Evolutionary conservation across 306 rosid genomes (phyloP).

Genomic region (Boehmeria nivea): DNA sequence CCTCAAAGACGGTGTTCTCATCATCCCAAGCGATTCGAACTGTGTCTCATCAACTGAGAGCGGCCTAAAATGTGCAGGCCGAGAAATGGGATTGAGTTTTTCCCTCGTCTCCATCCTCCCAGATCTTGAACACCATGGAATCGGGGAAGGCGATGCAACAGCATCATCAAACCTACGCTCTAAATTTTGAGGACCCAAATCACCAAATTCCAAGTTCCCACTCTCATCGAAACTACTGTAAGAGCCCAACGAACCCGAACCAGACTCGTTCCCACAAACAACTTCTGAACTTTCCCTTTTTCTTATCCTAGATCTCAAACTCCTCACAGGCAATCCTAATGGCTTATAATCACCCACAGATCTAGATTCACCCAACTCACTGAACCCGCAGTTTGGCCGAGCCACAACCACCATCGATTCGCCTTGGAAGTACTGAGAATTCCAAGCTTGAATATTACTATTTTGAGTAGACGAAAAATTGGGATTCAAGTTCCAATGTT

Average conservation of each 20-base stretch:
- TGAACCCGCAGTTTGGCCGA: constrained; percentile 41
- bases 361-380: constrained; percentile 32
- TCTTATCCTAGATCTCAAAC: constrained; percentile 44
- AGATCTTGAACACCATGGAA: constrained; percentile 47
- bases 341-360: constrained; percentile 43
- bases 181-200: constrained; percentile 40
- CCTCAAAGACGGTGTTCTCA: constrained; percentile 31
- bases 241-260: constrained; percentile 53
- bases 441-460: constrained; percentile 63
- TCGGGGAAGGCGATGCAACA: constrained; percentile 42
- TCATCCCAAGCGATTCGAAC: constrained; percentile 43
- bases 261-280: constrained; percentile 44
- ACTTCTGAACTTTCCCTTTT: constrained; percentile 30
- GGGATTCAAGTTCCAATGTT: constrained; percentile 32
- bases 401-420: constrained; percentile 57
- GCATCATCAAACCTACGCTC: constrained; percentile 40
- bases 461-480: constrained; percentile 30
- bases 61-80: constrained; percentile 54
- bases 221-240: constrained; percentile 26
- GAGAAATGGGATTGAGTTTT: constrained; percentile 16
- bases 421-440: constrained; percentile 50
- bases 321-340: constrained; percentile 75
- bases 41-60: constrained; percentile 66
- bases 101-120: constrained; percentile 37
- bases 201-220: constrained; percentile 42